A percentile compares a stretch with the other conserved stretches of the same genome.
Evolutionary conservation across 2,329 filamentous ascomycete species (phyloP).

Genomic region (Diplodia intermedia): DNA sequence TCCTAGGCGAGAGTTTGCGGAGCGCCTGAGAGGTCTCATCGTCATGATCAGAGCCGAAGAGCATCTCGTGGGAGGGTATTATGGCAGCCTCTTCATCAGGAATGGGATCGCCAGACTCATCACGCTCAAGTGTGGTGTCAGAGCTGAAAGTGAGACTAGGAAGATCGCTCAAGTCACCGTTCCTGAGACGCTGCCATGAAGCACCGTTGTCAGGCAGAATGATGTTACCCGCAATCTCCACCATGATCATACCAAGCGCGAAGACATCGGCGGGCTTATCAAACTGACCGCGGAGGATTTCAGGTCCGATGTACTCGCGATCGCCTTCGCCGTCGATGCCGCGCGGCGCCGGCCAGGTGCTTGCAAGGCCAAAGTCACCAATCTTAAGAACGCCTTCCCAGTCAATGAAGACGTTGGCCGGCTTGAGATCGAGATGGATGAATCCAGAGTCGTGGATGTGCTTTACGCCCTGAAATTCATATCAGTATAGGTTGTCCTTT

Average conservation of each 20-base stretch:
- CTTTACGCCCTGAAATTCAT: constrained; percentile 73
- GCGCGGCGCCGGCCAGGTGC: constrained; percentile 75
- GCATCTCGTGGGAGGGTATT: constrained; percentile 45
- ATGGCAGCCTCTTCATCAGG: constrained; percentile 33
- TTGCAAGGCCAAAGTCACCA: constrained; percentile 84
- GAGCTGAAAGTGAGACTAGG: constrained; percentile 84
- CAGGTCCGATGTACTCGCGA: constrained; percentile 93
- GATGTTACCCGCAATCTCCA: constrained; percentile 94
- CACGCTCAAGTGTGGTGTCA: constrained; percentile 73
- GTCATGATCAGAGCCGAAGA: constrained; percentile 39
- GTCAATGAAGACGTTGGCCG: constrained; percentile 81
- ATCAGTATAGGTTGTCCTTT: constrained; percentile 38
- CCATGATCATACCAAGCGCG: constrained; percentile 89
- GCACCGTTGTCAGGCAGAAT: constrained; percentile 90
- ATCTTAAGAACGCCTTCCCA: constrained; percentile 85
- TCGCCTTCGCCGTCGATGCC: constrained; percentile 91
- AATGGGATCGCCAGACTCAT: constrained; percentile 73
- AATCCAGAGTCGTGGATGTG: constrained; percentile 89
- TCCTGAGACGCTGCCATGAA: constrained; percentile 87
- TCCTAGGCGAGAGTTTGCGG: constrained; percentile 38
- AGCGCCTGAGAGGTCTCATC: constrained; percentile 51
- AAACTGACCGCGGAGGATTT: constrained; percentile 84
- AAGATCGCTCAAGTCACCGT: constrained; percentile 86
- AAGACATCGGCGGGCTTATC: constrained; percentile 95
- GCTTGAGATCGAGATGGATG: constrained; percentile 85